Conservation (phyloP, 495 filamentous ascomycete species). For the Friedmanniomyces endolithicus region DNA sequence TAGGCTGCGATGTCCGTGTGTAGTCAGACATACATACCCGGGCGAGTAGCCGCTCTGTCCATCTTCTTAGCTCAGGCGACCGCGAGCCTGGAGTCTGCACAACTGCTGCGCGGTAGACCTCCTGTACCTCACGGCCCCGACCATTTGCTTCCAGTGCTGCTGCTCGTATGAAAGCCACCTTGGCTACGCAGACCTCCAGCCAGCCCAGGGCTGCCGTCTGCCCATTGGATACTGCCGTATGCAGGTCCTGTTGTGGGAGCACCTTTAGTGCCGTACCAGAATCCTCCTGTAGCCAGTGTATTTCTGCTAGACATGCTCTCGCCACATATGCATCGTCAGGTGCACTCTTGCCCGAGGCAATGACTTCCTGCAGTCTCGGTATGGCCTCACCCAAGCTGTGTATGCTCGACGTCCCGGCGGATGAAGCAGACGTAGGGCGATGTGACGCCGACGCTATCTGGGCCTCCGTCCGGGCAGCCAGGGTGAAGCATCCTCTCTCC, state of each 20-base stretch:
- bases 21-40: conserved; percentile 56
- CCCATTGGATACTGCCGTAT: not conserved
- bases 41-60: conserved; percentile 65
- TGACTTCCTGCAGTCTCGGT: conserved; percentile 47
- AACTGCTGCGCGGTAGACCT: conserved; percentile 1
- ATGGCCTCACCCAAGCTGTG: conserved; percentile 46
- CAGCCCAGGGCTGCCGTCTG: conserved; percentile 43
- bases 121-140: conserved; percentile 15
- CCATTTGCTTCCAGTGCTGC: conserved; percentile 30
- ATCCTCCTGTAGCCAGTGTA: conserved; percentile 52
- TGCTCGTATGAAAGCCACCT: conserved; percentile 56
- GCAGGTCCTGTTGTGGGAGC: conserved; percentile 35
- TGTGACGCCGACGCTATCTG: conserved; percentile 27
- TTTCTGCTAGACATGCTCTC: conserved; percentile 66
- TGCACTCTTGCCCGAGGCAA: conserved; percentile 46
- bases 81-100: conserved; percentile 26
- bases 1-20: conserved; percentile 33
- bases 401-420: conserved; percentile 34
- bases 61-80: conserved; percentile 49
- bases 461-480: conserved; percentile 61
- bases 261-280: conserved; percentile 41
- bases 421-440: conserved; percentile 24
- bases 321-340: conserved; percentile 67
- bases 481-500: conserved; percentile 62
- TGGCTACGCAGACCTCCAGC: conserved; percentile 69